Percentiles rank a stretch among this genome's conserved stretches.
These are phyloP conservation scores for Phytophthora pluvialis DNA, from an alignment of 352 stramenopile genomes.

Conservation along the genomic window DNA sequence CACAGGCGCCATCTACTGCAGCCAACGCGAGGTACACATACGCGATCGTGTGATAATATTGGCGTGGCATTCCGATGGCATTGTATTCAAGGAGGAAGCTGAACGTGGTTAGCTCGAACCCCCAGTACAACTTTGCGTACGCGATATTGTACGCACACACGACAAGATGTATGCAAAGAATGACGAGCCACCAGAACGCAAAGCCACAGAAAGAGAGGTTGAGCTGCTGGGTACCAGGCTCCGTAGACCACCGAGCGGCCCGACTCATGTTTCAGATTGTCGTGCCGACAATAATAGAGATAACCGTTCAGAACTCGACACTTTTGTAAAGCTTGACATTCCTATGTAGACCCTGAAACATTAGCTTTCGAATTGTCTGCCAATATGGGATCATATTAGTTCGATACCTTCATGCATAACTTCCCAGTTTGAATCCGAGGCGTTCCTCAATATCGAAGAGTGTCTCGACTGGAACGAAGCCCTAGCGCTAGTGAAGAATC, in stretches of 20 bases:
- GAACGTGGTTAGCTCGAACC: slow-evolving; percentile 20
- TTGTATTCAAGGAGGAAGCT: slow-evolving; percentile 21
- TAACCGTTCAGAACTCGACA: background rate
- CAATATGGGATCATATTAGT: no score
- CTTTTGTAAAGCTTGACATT: background rate
- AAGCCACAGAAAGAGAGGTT: slow-evolving; percentile 18
- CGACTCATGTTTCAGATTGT: slow-evolving; percentile 1
- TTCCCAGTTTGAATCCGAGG: no score
- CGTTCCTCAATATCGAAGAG: no score
- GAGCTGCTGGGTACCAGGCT: slow-evolving; percentile 5
- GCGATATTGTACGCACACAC: slow-evolving; percentile 17
- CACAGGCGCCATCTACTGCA: slow-evolving; percentile 18
- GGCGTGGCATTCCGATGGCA: slow-evolving; percentile 19
- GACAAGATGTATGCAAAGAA: slow-evolving; percentile 21
- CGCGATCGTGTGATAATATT: slow-evolving; percentile 22
- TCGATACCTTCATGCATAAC: no score
- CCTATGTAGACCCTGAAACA: background rate
- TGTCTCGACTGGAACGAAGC: no score
- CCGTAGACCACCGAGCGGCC: background rate
- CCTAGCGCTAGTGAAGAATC: no score
- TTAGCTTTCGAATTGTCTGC: no score
- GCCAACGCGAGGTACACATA: slow-evolving; percentile 29
- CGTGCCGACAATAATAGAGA: background rate
- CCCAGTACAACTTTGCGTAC: slow-evolving; percentile 32
- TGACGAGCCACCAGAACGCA: slow-evolving; percentile 29